Evolutionary conservation across 2,329 filamentous ascomycete genomes (phyloP), one percentile per base, ranked within the genome.

Genomic region (Talaromyces sp.): DNA sequence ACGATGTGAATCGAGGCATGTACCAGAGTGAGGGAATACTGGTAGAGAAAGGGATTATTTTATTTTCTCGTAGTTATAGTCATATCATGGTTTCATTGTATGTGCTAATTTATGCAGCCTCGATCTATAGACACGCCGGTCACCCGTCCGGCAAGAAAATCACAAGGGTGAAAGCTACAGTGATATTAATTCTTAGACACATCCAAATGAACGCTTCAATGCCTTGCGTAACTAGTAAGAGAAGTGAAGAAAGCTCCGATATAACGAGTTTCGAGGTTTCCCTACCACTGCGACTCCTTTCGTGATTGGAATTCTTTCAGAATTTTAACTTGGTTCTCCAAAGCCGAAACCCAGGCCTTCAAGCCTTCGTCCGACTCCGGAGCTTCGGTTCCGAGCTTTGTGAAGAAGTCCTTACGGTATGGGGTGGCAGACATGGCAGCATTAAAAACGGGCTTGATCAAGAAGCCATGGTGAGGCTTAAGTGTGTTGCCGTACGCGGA

Each of bases 391-490:
- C 65, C 92, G 50, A 99, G 82, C 84, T 97, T 96, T 66, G 78
- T 78, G 75, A 97, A 98, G 74, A 99, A 98, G 77, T 93, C 90
- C 75, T 90, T 91, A 68, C 93, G 86, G 83, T 97, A 96, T 1
- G 95, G 95, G 67, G 90, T 93, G 19, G 92, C 93, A 68, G 86
- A 85, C 92, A 99, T 96, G 74, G 93, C 93, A 64, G 92, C 89
- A 69, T 84, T 89, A 84, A 98, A 98, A 73, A 97, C 83, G 63
- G 91, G 91, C 84, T 96, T 96, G 70, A 97, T 81, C 64, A 97
- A 69, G 77, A 96, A 92, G 72, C 83, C 86, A 82, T 99, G 95
- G 81, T 96, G 87, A 27, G 89, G 90, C 81, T 96, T 96, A 70
- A 99, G 89, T 55, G 93, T 97, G 69, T 81, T 82, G 73, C 84